Evolutionary conservation across 257 asterid species (phyloP).

Genomic region (Nicotiana attenuata): DNA sequence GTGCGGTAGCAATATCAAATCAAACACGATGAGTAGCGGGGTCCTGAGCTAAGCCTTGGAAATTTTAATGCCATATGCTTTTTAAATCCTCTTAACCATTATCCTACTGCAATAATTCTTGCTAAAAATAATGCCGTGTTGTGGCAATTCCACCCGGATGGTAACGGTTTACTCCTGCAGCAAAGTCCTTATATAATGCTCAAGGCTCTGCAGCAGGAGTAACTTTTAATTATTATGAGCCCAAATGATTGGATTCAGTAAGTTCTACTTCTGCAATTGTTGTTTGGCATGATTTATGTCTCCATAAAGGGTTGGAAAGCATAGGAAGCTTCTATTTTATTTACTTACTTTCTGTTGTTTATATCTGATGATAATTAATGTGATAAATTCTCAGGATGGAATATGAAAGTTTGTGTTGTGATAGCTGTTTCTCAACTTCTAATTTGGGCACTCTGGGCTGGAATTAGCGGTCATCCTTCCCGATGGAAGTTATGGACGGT

Average conservation of each 20-base stretch:
- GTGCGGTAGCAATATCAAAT: not conserved
- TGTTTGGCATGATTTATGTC: not conserved
- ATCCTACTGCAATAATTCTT: not conserved
- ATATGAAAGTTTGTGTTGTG: slow-evolving; percentile 59
- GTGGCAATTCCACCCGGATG: not conserved
- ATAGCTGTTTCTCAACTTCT: slow-evolving; percentile 46
- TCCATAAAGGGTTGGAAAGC: not conserved
- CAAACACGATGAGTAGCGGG: slow-evolving; percentile 2
- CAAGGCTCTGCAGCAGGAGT: not conserved
- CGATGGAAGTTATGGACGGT: slow-evolving; percentile 68
- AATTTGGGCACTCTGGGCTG: slow-evolving; percentile 80
- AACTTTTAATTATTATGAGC: not conserved
- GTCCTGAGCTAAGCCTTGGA: slow-evolving; percentile 9
- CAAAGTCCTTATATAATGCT: not conserved
- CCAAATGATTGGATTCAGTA: not conserved
- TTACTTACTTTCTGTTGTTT: not conserved
- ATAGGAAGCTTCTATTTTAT: not conserved
- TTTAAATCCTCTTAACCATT: not conserved
- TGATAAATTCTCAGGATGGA: slow-evolving; percentile 49
- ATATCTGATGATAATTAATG: not conserved
- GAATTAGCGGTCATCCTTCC: slow-evolving; percentile 55
- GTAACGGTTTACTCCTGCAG: not conserved
- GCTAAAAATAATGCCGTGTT: not conserved
- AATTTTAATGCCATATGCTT: not conserved
- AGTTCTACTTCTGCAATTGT: not conserved